Evolutionary conservation across 352 stramenopile genomes (phyloP).

Genomic region (Plasmopara muralis): DNA sequence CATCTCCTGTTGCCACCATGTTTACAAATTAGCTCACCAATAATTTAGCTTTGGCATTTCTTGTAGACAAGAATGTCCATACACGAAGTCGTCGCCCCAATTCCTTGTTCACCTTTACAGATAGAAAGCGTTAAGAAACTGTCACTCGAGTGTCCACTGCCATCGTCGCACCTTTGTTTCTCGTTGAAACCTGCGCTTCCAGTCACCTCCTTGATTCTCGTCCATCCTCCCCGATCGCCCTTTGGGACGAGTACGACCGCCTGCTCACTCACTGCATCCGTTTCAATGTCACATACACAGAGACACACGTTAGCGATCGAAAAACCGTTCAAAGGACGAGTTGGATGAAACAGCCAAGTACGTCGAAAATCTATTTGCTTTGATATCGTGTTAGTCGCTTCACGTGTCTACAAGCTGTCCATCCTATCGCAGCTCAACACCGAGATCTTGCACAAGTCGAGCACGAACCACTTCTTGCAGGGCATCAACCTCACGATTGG

Average conservation of each 20-base stretch:
- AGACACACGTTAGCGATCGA: slow-evolving; percentile 3
- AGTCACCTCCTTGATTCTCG: slow-evolving; percentile 28
- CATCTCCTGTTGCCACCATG: slow-evolving; percentile 25
- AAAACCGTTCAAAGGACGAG: slow-evolving; percentile 4
- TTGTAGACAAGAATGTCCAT: slow-evolving; percentile 7
- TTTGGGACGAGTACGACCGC: slow-evolving; percentile 8
- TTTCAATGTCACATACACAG: slow-evolving; percentile 10
- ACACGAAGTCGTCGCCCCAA: slow-evolving; percentile 55
- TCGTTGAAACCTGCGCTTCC: slow-evolving; percentile 56
- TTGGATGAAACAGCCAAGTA: not conserved
- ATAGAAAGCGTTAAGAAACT: slow-evolving; percentile 1
- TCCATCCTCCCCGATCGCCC: slow-evolving; percentile 11
- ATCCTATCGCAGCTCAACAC: slow-evolving; percentile 87
- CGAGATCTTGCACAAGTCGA: slow-evolving; percentile 67
- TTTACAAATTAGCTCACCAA: not conserved
- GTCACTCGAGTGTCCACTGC: too few relatives aligned
- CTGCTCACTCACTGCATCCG: slow-evolving; percentile 24
- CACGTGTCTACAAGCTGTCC: not conserved
- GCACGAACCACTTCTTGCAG: slow-evolving; percentile 88
- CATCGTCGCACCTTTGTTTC: slow-evolving; percentile 46
- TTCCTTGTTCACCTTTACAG: slow-evolving; percentile 64
- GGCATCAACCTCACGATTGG: slow-evolving; percentile 97
- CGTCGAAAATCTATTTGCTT: too few relatives aligned
- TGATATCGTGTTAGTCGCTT: too few relatives aligned
- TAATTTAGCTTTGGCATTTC: not conserved